Evolutionary conservation across 2,329 filamentous ascomycete genomes (phyloP), one percentile per base, ranked within the genome.

Genomic region (Fusarium xyrophilum): DNA sequence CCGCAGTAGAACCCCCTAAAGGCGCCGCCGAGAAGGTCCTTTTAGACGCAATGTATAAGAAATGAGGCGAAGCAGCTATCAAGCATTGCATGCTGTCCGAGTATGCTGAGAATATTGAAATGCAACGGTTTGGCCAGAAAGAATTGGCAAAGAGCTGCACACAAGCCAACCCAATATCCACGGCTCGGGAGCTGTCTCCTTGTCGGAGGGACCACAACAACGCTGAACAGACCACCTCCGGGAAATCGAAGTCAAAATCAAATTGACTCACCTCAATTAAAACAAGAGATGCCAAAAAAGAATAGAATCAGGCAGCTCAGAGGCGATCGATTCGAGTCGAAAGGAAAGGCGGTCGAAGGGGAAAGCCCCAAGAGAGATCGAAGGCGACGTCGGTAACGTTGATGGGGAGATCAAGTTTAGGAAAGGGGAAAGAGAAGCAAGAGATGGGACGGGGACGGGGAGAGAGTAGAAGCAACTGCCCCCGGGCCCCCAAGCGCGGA

Each of bases 381-480:
- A 69, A 63, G 60, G 65, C 56, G 60, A 55, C 39, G 56, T 65
- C 61, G 60, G 60, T 64, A 59, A 69, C 63, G 68, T 70, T 68
- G 68, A 72, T 71, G 68, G 60, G 63, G 59, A 68, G 69, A 70
- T 60, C 63, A 65, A 65, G 71, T 65, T 69, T 69, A 44, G 68
- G 63, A 74, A 74, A 66, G 70, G 72, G 70, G 64, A 70, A 69
- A 70, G 63, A 53, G 60, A 63, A 63, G 60, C 57, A 63, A 44
- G 38, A 59, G 43, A 56, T 35, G 53, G 46, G 60, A 62, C 57
- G 23, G 60, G 57, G 55, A 61, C 48, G 61, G 57, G 57, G 66
- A 68, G 52, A 58, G 53, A 57, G 46, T 51, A 60, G 54, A 48
- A 51, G 38, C 55, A 54, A 44, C 54, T 60, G 60, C 46, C 60